Evolutionary conservation across 805 yeast genomes (phyloP).

Genomic region (Yamadazyma insecticola): DNA sequence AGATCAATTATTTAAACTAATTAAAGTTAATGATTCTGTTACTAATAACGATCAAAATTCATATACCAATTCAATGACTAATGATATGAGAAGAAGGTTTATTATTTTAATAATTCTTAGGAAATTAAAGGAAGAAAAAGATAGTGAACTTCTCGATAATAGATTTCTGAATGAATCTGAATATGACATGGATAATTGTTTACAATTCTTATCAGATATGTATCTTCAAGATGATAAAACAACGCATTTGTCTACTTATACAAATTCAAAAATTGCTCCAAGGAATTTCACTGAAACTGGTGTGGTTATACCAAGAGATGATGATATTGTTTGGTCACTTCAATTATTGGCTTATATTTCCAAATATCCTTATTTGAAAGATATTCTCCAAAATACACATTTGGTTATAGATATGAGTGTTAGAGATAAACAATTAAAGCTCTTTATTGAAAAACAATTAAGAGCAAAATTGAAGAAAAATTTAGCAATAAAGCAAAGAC

Average conservation of each 20-base stretch:
- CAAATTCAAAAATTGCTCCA: constrained; percentile 27
- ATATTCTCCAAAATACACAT: constrained; percentile 68
- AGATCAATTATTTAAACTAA: constrained; percentile 34
- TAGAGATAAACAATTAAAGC: constrained; percentile 35
- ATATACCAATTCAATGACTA: constrained; percentile 13
- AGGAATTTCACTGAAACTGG: constrained; percentile 51
- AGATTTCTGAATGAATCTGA: constrained; percentile 26
- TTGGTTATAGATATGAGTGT: constrained; percentile 62
- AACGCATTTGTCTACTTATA: constrained; percentile 11
- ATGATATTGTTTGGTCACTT: constrained; percentile 90
- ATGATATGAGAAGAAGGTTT: constrained; percentile 32
- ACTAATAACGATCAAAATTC: constrained; percentile 6
- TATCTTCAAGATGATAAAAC: constrained; percentile 32
- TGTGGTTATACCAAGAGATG: constrained; percentile 82
- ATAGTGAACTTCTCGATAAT: constrained; percentile 28
- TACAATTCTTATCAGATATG: constrained; percentile 37
- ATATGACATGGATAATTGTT: constrained; percentile 38
- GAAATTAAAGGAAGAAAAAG: constrained; percentile 35
- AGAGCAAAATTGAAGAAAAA: constrained; percentile 27
- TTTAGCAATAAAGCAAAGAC: constrained; percentile 24
- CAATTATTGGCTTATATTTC: constrained; percentile 91
- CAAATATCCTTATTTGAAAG: constrained; percentile 78
- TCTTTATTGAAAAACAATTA: constrained; percentile 32
- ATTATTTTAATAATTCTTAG: constrained; percentile 31
- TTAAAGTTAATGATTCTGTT: constrained; percentile 23